A percentile compares a stretch with the other conserved stretches of the same genome.
Conservation (phyloP, 352 stramenopile species). For the Phytopythium ostracodes region DNA sequence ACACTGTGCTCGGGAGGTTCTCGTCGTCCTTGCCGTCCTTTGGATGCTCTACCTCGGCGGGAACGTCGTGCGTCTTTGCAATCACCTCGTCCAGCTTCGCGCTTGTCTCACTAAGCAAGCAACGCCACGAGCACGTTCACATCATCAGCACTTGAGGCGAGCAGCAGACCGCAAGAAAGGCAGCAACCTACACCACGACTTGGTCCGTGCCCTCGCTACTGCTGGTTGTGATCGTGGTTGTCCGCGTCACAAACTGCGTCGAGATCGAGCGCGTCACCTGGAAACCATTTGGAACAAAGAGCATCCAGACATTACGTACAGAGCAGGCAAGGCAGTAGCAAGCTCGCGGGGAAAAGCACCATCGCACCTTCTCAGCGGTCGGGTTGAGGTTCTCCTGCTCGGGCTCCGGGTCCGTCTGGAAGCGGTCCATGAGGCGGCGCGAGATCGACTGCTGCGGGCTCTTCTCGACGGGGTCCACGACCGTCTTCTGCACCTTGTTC, state of each 20-base stretch:
- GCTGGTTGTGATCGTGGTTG: conserved; percentile 19
- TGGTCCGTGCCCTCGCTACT: conserved; percentile 10
- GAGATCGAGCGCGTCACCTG: conserved; percentile 21
- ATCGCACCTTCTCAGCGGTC: conserved; percentile 4
- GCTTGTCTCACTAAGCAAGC: conserved; percentile 19
- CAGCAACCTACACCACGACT: not conserved
- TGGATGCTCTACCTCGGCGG: conserved; percentile 10
- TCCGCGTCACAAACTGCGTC: conserved; percentile 23
- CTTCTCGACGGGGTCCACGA: conserved; percentile 24
- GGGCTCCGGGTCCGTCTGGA: conserved; percentile 29
- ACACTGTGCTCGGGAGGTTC: conserved; percentile 62
- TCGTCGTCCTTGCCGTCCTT: conserved; percentile 16
- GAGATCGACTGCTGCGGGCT: conserved; percentile 35
- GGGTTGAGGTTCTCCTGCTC: conserved; percentile 23
- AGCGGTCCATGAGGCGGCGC: conserved; percentile 35
- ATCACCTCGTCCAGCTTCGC: conserved; percentile 13
- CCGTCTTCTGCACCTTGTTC: conserved; percentile 41
- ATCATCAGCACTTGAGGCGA: not conserved
- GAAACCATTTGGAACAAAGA: too few species aligned
- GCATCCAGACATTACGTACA: too few species aligned
- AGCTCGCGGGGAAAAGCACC: not conserved
- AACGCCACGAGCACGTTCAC: not conserved
- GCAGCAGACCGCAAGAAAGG: not conserved
- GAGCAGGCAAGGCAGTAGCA: too few species aligned
- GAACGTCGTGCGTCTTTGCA: conserved; percentile 8